Percentiles rank a stretch among this genome's conserved stretches.
Evolutionary conservation across 129 eudicot species (phyloP).

Genomic region (Cynara cardunculus): DNA sequence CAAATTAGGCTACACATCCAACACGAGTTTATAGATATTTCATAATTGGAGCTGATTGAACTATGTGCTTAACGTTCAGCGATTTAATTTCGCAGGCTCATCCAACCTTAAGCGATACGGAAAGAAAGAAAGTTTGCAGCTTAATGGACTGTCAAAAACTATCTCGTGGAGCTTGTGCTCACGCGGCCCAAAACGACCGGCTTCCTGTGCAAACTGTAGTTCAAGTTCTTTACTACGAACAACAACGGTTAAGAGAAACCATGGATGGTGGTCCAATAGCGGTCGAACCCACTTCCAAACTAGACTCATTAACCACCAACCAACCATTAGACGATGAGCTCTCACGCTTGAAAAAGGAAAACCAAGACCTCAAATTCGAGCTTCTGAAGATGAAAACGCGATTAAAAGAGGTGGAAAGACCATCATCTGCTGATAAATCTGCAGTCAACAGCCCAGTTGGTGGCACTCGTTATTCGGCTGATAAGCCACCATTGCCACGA

Average conservation of each 20-base stretch:
- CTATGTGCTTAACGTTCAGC: background rate
- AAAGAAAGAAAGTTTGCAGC: constrained; percentile 82
- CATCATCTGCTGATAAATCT: constrained; percentile 19
- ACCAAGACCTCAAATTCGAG: constrained; percentile 86
- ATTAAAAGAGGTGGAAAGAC: constrained; percentile 54
- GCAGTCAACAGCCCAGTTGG: constrained; percentile 34
- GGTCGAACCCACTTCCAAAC: constrained; percentile 28
- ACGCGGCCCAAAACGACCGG: constrained; percentile 93
- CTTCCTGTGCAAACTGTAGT: constrained; percentile 90
- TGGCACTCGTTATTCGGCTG: constrained; percentile 34
- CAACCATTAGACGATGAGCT: constrained; percentile 42
- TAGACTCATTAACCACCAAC: constrained; percentile 20
- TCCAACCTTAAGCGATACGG: constrained; percentile 68
- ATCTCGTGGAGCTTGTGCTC: constrained; percentile 92
- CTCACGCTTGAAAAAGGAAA: constrained; percentile 51
- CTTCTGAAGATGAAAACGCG: constrained; percentile 63
- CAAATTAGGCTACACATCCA: background rate
- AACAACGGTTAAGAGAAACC: constrained; percentile 66
- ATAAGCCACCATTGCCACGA: constrained; percentile 66
- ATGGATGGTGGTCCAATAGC: constrained; percentile 37
- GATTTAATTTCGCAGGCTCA: constrained; percentile 58
- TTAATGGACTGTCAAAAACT: constrained; percentile 96
- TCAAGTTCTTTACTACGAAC: constrained; percentile 96
- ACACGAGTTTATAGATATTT: background rate
- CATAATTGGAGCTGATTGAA: background rate